These are phyloP conservation scores for Lithospermum erythrorhizon DNA, from an alignment of 257 asterid genomes.

Conservation along the genomic window DNA sequence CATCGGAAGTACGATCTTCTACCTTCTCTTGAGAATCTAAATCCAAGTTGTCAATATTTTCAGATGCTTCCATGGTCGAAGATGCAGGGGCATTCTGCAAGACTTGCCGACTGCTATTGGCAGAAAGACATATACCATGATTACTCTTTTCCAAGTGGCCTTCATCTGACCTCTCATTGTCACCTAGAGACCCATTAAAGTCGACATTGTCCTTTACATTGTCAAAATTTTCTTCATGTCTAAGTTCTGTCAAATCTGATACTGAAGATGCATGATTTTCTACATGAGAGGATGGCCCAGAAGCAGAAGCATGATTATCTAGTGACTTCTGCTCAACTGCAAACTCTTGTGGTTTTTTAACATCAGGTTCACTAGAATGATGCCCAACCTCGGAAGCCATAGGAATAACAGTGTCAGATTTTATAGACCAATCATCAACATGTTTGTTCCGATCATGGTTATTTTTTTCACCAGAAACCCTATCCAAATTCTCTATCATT, in stretches of 20 bases:
- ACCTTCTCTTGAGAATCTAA: slow-evolving; percentile 25
- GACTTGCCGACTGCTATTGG: slow-evolving; percentile 24
- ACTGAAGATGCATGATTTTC: slow-evolving; percentile 21
- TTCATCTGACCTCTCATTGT: slow-evolving; percentile 21
- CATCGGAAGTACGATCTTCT: slow-evolving; percentile 17
- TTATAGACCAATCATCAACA: slow-evolving; percentile 22
- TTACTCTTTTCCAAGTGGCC: slow-evolving; percentile 19
- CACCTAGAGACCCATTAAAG: slow-evolving; percentile 15
- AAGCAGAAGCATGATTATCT: slow-evolving; percentile 23
- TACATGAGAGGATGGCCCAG: slow-evolving; percentile 21
- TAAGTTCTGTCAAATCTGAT: slow-evolving; percentile 22
- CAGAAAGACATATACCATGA: slow-evolving; percentile 27
- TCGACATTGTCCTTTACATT: slow-evolving; percentile 18
- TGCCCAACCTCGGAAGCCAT: slow-evolving; percentile 25
- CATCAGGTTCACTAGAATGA: slow-evolving; percentile 27
- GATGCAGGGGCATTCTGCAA: slow-evolving; percentile 19
- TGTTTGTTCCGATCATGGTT: slow-evolving; percentile 23
- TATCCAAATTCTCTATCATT: slow-evolving; percentile 23
- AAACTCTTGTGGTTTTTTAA: slow-evolving; percentile 24
- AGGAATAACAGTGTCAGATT: slow-evolving; percentile 25
- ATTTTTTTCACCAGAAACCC: slow-evolving; percentile 17
- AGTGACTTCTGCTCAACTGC: slow-evolving; percentile 13
- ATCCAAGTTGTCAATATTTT: slow-evolving; percentile 17
- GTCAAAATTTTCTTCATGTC: slow-evolving; percentile 19
- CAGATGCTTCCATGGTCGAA: slow-evolving; percentile 19